phyloP scores from a whole-genome alignment of 1,139 yeast species.

The Suhomyces panamericanus region DNA sequence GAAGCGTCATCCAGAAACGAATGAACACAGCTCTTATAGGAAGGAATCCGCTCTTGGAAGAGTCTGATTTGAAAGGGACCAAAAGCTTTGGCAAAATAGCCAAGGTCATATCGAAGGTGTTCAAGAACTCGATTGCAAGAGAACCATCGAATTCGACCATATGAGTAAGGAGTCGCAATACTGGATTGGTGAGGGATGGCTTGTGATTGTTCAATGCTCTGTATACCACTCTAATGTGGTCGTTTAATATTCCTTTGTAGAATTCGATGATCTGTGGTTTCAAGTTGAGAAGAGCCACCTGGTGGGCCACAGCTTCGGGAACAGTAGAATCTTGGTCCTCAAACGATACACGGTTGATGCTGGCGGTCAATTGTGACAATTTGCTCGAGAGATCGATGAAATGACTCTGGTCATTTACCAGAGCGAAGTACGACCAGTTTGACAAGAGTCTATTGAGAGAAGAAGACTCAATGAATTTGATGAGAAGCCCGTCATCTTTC shows the following conservation, averaged over 20 bases:
- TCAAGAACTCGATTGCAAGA: slow-evolving; percentile 56
- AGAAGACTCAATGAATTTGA: slow-evolving; percentile 20
- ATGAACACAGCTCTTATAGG: slow-evolving; percentile 61
- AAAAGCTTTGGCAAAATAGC: slow-evolving; percentile 63
- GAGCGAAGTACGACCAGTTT: slow-evolving; percentile 63
- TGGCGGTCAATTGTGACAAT: slow-evolving; percentile 27
- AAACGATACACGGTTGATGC: slow-evolving; percentile 13
- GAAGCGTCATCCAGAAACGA: slow-evolving; percentile 58
- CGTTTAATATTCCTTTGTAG: slow-evolving; percentile 53
- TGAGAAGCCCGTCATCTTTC: slow-evolving; percentile 12
- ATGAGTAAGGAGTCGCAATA: slow-evolving; percentile 53
- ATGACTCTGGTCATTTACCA: slow-evolving; percentile 58
- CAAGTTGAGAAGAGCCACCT: slow-evolving; percentile 13
- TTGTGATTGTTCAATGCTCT: slow-evolving; percentile 63
- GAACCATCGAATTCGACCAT: slow-evolving; percentile 51
- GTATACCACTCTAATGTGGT: slow-evolving; percentile 63
- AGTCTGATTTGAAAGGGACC: slow-evolving; percentile 51
- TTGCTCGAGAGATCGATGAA: slow-evolving; percentile 44
- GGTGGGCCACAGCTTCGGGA: slow-evolving; percentile 13
- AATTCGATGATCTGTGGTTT: slow-evolving; percentile 32
- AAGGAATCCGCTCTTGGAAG: slow-evolving; percentile 36
- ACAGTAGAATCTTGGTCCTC: slow-evolving; percentile 9
- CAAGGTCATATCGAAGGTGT: slow-evolving; percentile 66
- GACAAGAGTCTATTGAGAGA: slow-evolving; percentile 25
- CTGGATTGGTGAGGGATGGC: slow-evolving; percentile 62